Percentiles rank a stretch among this genome's conserved stretches.
phyloP scores from a whole-genome alignment of 2,329 filamentous ascomycete species.

The Aspergillus pseudonomiae region DNA sequence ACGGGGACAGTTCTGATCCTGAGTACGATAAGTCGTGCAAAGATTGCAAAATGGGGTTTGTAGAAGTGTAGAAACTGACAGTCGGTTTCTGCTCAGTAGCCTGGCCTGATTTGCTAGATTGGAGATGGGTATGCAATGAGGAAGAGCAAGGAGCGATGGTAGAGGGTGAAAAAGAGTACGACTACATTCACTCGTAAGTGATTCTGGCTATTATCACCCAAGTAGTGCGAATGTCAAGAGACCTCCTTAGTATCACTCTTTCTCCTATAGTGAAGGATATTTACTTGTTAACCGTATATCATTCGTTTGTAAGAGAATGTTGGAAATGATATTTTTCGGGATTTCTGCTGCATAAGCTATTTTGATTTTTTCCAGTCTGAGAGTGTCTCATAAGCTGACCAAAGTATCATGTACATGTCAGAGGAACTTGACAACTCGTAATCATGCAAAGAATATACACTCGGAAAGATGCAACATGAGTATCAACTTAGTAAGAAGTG shows the following conservation, averaged over 20 bases:
- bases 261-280: not conserved
- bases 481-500: not conserved
- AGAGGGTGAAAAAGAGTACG: not conserved
- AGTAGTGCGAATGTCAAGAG: no score
- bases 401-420: not conserved
- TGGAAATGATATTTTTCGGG: not conserved
- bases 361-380: not conserved
- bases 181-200: not conserved
- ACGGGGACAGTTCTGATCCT: not conserved
- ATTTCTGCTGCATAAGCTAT: not conserved
- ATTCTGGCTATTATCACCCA: no score
- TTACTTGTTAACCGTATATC: not conserved
- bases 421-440: not conserved
- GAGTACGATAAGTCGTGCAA: not conserved
- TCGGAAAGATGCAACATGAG: not conserved
- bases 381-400: no score
- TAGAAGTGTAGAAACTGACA: not conserved
- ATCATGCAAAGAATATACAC: not conserved
- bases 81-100: not conserved
- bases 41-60: not conserved
- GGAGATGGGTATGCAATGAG: not conserved
- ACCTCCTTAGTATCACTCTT: not conserved
- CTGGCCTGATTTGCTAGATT: not conserved
- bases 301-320: not conserved
- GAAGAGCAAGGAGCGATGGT: not conserved